Percentiles rank a stretch among this genome's conserved stretches.
Evolutionary conservation across 192 early-diverging fungal species (phyloP).

Genomic region (Coemansia sp.): DNA sequence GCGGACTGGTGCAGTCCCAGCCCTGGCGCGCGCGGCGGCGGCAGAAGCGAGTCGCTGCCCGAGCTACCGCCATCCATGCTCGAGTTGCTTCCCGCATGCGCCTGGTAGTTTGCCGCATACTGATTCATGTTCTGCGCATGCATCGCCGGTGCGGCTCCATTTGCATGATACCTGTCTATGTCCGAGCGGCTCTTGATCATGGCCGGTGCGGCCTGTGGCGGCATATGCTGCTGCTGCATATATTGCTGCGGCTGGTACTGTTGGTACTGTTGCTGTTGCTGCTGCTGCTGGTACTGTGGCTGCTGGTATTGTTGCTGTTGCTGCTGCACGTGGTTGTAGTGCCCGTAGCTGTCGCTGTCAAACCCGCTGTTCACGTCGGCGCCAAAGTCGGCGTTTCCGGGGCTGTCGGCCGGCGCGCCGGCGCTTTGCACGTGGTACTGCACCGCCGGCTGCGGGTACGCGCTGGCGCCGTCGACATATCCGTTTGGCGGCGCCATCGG

Average conservation of each 20-base stretch:
- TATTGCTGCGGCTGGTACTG: neutral
- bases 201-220: neutral
- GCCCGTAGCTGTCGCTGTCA: slow-evolving; percentile 36
- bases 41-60: slow-evolving; percentile 17
- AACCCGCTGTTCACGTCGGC: slow-evolving; percentile 41
- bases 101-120: slow-evolving; percentile 12
- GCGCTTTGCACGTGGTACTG: neutral
- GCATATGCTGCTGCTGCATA: slow-evolving; percentile 1
- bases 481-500: neutral
- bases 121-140: slow-evolving; percentile 8
- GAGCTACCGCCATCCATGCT: slow-evolving; percentile 25
- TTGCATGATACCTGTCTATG: slow-evolving; percentile 5
- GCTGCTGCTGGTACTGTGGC: neutral
- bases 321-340: slow-evolving; percentile 27
- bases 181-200: slow-evolving; percentile 14
- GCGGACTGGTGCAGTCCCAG: slow-evolving; percentile 34
- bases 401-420: neutral
- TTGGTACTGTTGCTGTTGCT: neutral
- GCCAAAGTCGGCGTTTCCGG: slow-evolving; percentile 27
- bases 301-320: neutral
- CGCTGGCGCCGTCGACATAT: slow-evolving; percentile 9
- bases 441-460: slow-evolving; percentile 30
- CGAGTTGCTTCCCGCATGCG: slow-evolving; percentile 19
- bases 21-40: slow-evolving; percentile 15
- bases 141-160: neutral